A percentile compares a stretch with the other conserved stretches of the same genome.
phyloP scores from a whole-genome alignment of 305 asterid species.

The Vinca major region DNA sequence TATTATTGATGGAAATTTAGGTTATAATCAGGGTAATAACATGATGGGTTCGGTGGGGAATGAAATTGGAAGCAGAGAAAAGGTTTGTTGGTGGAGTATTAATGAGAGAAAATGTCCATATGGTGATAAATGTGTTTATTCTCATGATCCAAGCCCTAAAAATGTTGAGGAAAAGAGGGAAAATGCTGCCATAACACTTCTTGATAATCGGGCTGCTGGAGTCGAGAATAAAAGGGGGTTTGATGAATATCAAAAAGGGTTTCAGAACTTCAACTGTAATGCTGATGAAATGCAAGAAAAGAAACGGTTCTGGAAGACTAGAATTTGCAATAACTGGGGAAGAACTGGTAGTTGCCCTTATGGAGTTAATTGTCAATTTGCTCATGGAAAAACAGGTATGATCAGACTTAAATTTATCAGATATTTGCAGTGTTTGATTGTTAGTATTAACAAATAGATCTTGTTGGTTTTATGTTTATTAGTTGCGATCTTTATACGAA shows the following conservation, averaged over 20 bases:
- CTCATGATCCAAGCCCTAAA: slow-evolving; percentile 14
- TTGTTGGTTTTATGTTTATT: not conserved
- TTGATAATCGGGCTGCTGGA: not conserved
- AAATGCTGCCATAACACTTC: slow-evolving; percentile 16
- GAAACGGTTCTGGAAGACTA: slow-evolving; percentile 22
- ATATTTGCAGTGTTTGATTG: not conserved
- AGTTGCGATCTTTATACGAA: no score
- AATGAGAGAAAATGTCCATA: slow-evolving; percentile 24
- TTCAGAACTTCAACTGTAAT: not conserved
- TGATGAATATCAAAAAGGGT: not conserved
- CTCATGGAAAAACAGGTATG: slow-evolving; percentile 53
- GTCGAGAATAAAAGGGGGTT: not conserved
- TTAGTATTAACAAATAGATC: not conserved
- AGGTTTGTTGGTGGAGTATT: slow-evolving; percentile 16
- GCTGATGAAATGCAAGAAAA: not conserved
- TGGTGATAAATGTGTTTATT: slow-evolving; percentile 27
- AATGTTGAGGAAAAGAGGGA: slow-evolving; percentile 4
- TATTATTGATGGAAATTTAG: slow-evolving; percentile 7
- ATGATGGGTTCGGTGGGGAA: slow-evolving; percentile 5
- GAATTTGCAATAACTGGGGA: slow-evolving; percentile 33
- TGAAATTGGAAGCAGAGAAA: slow-evolving; percentile 11
- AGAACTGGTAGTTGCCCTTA: slow-evolving; percentile 27
- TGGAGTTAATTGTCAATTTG: slow-evolving; percentile 34
- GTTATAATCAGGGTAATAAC: not conserved
- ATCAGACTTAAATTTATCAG: not conserved